Evolutionary conservation across 768 basidiomycete species (phyloP), one percentile per base, ranked within the genome.

Genomic region (Amyloporia xantha): DNA sequence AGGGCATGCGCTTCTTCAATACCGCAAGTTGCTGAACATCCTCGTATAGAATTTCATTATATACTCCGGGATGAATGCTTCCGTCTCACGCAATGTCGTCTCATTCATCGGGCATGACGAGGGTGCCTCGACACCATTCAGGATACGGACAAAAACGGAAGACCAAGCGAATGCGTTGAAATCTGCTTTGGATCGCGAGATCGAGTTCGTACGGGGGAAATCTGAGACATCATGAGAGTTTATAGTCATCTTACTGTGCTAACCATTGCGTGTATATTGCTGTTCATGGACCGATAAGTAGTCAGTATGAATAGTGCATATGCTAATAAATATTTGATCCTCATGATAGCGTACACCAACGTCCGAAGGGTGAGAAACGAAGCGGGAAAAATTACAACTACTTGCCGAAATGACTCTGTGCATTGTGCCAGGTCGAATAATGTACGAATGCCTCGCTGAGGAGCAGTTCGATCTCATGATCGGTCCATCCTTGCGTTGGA

Each of bases 401-500:
- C 59, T 81, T 85, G 54, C 69, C 81, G 65, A 92, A 85, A 66
- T 92, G 90, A 61, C 87, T 90, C 62, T 91, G 90, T 4, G 90
- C 90, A 58, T 92, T 91, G 55, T 91, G 89, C 90, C 90, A 92
- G 67, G 88, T 86, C 24, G 86, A 91, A 56, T 84, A 90, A 58
- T 91, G 82, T 19, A 98, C 87, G 62, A 95, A 99, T 1, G 96
- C 95, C 68, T 97, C 91, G 59, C 88, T 91, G 40, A 99, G 81
- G 27, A 99, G 79, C 70, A 98, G 78, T 62, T 97, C 92, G 40
- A 98, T 85, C 61, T 98, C 92, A 59, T 94, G 87, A 64, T 98
- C 94, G 19, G 85, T 82, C 96, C 96, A 99, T 47, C 79, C 81
- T 62, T 93, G 90, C 5, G 91, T 94, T 12, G 91, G 91, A 3